Evolutionary conservation across 345 rosid genomes (phyloP), one percentile per base, ranked within the genome.

Genomic region (Lepidium africanum): DNA sequence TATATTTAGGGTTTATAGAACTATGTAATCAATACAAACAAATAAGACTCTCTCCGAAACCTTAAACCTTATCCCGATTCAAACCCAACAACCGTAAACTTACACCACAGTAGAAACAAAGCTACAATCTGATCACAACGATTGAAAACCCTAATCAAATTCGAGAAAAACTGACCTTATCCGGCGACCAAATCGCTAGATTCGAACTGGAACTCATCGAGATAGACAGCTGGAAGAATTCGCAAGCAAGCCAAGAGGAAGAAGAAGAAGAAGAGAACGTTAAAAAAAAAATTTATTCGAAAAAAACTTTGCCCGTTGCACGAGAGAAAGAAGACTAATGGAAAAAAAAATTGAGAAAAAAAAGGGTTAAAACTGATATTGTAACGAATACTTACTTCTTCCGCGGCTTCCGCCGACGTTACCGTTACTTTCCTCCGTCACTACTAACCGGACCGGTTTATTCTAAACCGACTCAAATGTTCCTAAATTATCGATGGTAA

Each of bases 241-340:
- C 40, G 52, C 40, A 39, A 61, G 59, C 60, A 17, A 48, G 14
- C 13, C 59, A 55, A 68, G 61, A 60, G 25, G 63, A 45, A 42
- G 61, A 32, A 45, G 48, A 25, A 25, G 27, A 53, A 27, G 53
- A 46, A 69, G 40, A 48, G 40, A 60, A 66, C 51, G 63, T 67
- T 67, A 57, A 48, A 32, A 48, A 72, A 65, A 45, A 63, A 59
- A 65, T 79, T 56, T 80, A 76, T 85, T 81, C 86, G 81, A 77
- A 83, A 83, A 81, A 78, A 62, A 82, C 78, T 81, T 74, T 82
- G 88, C 90, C 94, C 89, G 90, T 86, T 86, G 91, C 84, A 86
- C 73, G 80, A 25, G 25, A 79, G 76, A 76, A 25, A 25, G 40
- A 15, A 46, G 60, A 32, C 52, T 27, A 65, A 56, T 32, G 66